phyloP scores from a whole-genome alignment of 2,329 filamentous ascomycete genomes.

The Fusarium sarcochroum region DNA sequence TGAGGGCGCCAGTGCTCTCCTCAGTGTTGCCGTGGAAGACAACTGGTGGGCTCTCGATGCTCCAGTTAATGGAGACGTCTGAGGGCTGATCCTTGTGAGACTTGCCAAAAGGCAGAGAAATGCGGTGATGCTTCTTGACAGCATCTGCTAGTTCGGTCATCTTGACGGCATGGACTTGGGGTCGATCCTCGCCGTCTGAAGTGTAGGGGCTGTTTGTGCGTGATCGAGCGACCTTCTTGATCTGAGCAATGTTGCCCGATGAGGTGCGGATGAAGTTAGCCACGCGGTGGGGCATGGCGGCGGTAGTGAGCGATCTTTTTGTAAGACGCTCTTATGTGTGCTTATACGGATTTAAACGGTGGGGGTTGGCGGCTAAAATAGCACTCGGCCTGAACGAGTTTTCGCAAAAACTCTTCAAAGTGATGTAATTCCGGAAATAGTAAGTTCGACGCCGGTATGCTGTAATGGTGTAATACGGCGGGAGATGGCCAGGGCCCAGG shows the following conservation, averaged over 20 bases:
- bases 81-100: conserved; percentile 60
- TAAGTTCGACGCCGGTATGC: conserved; percentile 20
- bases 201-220: conserved; percentile 53
- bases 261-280: conserved; percentile 70
- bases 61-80: conserved; percentile 64
- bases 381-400: conserved; percentile 19
- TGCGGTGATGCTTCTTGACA: conserved; percentile 59
- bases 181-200: conserved; percentile 55
- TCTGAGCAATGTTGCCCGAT: conserved; percentile 67
- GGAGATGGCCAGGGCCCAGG: conserved; percentile 40
- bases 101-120: conserved; percentile 59
- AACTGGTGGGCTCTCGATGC: conserved; percentile 88
- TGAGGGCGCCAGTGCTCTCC: conserved; percentile 84
- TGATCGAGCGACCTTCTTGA: conserved; percentile 59
- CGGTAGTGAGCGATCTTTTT: conserved; percentile 38
- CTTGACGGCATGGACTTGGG: conserved; percentile 51
- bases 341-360: conserved; percentile 23
- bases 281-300: conserved; percentile 70
- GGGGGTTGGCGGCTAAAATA: conserved; percentile 41
- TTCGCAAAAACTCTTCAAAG: conserved; percentile 39
- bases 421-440: conserved; percentile 38
- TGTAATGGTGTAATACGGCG: conserved; percentile 27
- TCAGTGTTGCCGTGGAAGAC: conserved; percentile 84
- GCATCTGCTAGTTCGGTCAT: conserved; percentile 57
- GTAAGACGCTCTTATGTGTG: conserved; percentile 24